These are phyloP conservation scores for Lactarius vividus DNA, from an alignment of 768 basidiomycete genomes.

Conservation along the genomic window DNA sequence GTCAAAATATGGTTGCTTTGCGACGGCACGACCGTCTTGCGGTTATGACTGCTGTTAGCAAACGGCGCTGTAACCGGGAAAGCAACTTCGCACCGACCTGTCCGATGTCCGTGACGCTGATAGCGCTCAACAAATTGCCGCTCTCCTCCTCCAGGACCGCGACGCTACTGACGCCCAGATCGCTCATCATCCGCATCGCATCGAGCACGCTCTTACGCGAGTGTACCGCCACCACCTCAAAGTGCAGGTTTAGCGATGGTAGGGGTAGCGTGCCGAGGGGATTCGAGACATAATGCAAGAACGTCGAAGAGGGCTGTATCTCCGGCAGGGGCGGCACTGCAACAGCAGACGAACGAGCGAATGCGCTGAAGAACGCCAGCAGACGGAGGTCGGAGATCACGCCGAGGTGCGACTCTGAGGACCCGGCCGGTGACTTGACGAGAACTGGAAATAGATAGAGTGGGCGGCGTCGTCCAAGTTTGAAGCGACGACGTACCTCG, in stretches of 20 bases:
- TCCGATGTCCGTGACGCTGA: slow-evolving; percentile 81
- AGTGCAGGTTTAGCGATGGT: slow-evolving; percentile 62
- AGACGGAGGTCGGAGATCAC: slow-evolving; percentile 73
- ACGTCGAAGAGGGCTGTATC: slow-evolving; percentile 14
- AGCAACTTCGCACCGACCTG: slow-evolving; percentile 43
- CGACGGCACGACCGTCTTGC: slow-evolving; percentile 72
- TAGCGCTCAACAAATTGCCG: slow-evolving; percentile 64
- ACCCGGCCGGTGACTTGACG: slow-evolving; percentile 45
- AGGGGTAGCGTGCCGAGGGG: slow-evolving; percentile 55
- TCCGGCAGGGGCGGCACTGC: slow-evolving; percentile 10
- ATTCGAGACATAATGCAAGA: slow-evolving; percentile 49
- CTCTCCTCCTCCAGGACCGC: slow-evolving; percentile 69
- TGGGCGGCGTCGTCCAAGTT: neutral
- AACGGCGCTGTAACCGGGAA: neutral
- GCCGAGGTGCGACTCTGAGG: slow-evolving; percentile 53
- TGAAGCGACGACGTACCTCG: slow-evolving; percentile 45
- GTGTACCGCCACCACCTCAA: slow-evolving; percentile 59
- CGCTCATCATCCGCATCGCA: slow-evolving; percentile 84
- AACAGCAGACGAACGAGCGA: slow-evolving; percentile 40
- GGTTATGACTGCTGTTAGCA: neutral
- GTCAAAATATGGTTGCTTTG: slow-evolving; percentile 76
- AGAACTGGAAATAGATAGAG: slow-evolving; percentile 45
- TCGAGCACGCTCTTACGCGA: slow-evolving; percentile 65
- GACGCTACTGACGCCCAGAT: slow-evolving; percentile 79
- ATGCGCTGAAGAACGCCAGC: slow-evolving; percentile 61